phyloP scores from a whole-genome alignment of 441 rosid genomes.

The Syzygium syzygioides region DNA sequence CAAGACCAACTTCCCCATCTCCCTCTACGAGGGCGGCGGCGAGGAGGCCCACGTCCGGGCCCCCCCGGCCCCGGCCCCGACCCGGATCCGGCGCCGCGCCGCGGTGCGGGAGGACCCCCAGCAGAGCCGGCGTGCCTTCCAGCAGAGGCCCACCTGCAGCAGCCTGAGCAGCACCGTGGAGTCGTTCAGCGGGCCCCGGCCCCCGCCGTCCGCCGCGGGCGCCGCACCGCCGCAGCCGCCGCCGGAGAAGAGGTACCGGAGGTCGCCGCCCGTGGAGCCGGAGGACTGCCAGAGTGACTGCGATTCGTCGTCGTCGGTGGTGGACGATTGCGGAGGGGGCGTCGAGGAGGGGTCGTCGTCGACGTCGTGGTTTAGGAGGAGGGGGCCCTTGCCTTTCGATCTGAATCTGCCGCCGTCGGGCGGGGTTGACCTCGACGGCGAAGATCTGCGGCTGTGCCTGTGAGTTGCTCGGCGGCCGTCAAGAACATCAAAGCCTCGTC shows the following conservation, averaged over 20 bases:
- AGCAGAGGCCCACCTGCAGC: conserved; percentile 66
- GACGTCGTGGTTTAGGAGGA: conserved; percentile 4
- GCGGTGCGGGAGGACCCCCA: neutral
- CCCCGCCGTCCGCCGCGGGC: conserved; percentile 15
- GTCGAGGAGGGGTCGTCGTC: conserved; percentile 12
- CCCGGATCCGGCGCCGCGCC: conserved; percentile 21
- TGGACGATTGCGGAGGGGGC: conserved; percentile 47
- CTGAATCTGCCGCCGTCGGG: conserved; percentile 87
- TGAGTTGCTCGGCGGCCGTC: conserved; percentile 28
- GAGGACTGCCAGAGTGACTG: conserved; percentile 91
- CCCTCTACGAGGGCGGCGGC: conserved; percentile 14
- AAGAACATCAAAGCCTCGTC: conserved; percentile 5
- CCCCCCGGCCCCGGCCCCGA: conserved; percentile 8
- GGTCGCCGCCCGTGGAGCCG: conserved; percentile 51
- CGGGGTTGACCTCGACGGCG: conserved; percentile 42
- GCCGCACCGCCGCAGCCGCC: conserved; percentile 4
- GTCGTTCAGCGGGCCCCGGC: conserved; percentile 80
- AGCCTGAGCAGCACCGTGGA: conserved; percentile 96
- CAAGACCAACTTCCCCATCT: conserved; percentile 61
- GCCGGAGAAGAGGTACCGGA: conserved; percentile 32
- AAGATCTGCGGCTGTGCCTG: conserved; percentile 75
- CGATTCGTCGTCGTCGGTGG: conserved; percentile 87
- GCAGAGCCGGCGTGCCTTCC: neutral
- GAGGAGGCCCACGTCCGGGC: neutral
- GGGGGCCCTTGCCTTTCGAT: conserved; percentile 55